Base-by-base conservation (phyloP, 2,329 filamentous ascomycete species). In the Botrytis fabae region DNA sequence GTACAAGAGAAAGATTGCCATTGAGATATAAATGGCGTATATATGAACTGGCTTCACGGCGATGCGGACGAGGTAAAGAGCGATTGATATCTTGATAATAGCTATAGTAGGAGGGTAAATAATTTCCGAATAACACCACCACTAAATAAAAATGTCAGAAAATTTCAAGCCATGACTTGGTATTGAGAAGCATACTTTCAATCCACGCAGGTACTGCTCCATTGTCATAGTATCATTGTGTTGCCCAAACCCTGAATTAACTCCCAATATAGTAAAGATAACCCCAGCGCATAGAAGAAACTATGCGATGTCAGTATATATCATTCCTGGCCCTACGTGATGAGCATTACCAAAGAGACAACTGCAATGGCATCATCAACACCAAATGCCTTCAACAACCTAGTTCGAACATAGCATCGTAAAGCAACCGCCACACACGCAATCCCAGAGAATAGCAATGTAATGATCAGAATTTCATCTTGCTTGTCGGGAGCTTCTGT, bases 351-450 rank as follows among this genome's bases (percentile, higher is more conserved):
- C 79, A 86, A 79, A 4, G 85, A 84, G 42, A 80, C 66, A 35
- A 86, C 79, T 77, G 86, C 85, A 70, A 86, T 78, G 75, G 82
- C 84, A 80, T 88, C 86, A 66, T 88, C 86, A 5, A 82, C 51
- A 0, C 83, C 81, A 48, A 85, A 78, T 44, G 81, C 83, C 69
- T 83, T 84, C 57, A 85, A 80, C 35, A 87, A 77, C 42, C 82
- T 79, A 1, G 81, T 68, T 72, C 85, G 84, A 63, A 85, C 85
- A 76, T 85, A 86, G 14, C 82, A 82, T 25, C 86, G 83, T 54
- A 86, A 75, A 48, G 82, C 69, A 71, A 85, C 80, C 20, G 83
- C 78, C 5, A 84, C 32, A 76, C 81, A 84, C n/a, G 82, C 78
- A 2, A 82, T 46, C 12, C 78, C 70, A 18, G 84, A 77, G 71